phyloP scores from a whole-genome alignment of 257 asterid species.

The Plantago elongata region DNA sequence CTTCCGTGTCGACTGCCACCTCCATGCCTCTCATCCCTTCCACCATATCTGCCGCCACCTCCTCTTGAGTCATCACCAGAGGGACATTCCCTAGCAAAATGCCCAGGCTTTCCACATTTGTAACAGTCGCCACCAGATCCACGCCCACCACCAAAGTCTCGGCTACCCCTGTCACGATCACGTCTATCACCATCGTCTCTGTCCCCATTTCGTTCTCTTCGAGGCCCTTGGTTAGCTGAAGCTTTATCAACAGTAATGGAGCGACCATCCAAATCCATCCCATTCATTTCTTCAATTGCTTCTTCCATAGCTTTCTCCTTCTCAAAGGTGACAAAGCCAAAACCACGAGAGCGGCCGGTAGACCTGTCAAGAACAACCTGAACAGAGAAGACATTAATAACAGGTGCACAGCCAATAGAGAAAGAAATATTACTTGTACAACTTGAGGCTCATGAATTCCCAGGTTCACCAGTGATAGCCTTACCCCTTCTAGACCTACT shows the following conservation, averaged over 20 bases:
- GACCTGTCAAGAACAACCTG: slow-evolving; percentile 77
- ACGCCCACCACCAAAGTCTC: slow-evolving; percentile 63
- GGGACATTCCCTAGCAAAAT: slow-evolving; percentile 94
- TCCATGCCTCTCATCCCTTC: slow-evolving; percentile 56
- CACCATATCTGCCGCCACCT: slow-evolving; percentile 49
- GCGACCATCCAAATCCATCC: slow-evolving; percentile 84
- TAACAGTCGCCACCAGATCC: slow-evolving; percentile 89
- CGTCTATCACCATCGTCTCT: slow-evolving; percentile 49
- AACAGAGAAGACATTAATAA: slow-evolving; percentile 3
- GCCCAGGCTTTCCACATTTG: slow-evolving; percentile 95
- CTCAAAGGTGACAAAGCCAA: slow-evolving; percentile 89
- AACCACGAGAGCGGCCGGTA: slow-evolving; percentile 91
- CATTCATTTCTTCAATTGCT: slow-evolving; percentile 88
- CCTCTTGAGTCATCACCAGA: slow-evolving; percentile 59
- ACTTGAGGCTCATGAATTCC: slow-evolving; percentile 4
- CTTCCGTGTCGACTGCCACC: slow-evolving; percentile 59
- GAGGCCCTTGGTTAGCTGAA: slow-evolving; percentile 53
- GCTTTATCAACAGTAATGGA: slow-evolving; percentile 88
- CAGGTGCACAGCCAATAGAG: slow-evolving; percentile 2
- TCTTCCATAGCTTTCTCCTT: slow-evolving; percentile 82
- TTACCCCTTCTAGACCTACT: slow-evolving; percentile 15
- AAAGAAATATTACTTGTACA: slow-evolving; percentile 10
- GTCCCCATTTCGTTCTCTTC: slow-evolving; percentile 52
- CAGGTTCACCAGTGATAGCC: not conserved
- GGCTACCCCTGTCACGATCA: slow-evolving; percentile 42